Evolutionary conservation across 1,284 basidiomycete species (phyloP).

Genomic region (Takashimella koratensis): DNA sequence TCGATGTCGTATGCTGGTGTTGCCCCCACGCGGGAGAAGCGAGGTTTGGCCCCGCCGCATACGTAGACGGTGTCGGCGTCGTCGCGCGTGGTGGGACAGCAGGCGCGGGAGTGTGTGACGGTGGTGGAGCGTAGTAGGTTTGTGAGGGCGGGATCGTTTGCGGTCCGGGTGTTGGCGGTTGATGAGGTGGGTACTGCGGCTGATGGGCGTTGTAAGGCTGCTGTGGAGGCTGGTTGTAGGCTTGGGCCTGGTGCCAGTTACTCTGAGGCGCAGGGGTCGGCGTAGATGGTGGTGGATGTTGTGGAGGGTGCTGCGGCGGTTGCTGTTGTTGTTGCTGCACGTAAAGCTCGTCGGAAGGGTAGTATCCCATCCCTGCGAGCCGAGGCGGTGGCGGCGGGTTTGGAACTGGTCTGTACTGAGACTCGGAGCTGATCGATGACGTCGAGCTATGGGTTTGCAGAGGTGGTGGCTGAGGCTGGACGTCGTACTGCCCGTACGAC

Average conservation of each 20-base stretch:
- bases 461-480: constrained; percentile 13
- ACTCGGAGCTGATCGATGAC: background rate
- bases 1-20: background rate
- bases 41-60: constrained; percentile 2
- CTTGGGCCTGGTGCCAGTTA: background rate
- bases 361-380: constrained; percentile 29
- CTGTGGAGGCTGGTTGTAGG: background rate
- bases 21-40: background rate
- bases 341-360: constrained; percentile 46
- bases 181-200: background rate
- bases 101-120: background rate
- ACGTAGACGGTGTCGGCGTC: constrained; percentile 2
- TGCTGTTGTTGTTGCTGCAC: constrained; percentile 19
- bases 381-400: constrained; percentile 18
- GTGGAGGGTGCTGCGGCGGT: constrained; percentile 8
- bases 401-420: background rate
- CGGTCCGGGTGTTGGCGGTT: background rate
- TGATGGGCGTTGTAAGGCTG: background rate
- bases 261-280: background rate
- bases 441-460: constrained; percentile 7
- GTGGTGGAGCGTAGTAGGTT: background rate
- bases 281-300: background rate
- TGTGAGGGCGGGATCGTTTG: background rate
- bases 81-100: background rate
- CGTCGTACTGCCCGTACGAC: constrained; percentile 9